phyloP scores from a whole-genome alignment of 371 early-diverging fungal species.

The Circinella umbellata region DNA sequence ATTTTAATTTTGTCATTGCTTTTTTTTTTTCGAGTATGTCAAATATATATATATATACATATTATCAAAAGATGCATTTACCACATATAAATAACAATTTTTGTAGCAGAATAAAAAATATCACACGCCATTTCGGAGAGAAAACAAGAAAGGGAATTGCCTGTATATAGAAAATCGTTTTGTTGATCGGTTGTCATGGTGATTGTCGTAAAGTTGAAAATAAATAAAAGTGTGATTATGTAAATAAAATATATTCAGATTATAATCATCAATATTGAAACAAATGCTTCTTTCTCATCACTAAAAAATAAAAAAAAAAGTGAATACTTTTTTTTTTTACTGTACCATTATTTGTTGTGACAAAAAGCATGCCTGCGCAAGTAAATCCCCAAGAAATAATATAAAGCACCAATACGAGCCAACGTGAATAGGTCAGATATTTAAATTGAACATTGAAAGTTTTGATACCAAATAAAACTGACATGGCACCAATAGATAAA shows the following conservation, averaged over 20 bases:
- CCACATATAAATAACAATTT: conserved; percentile 41
- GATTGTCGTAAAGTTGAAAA: neutral
- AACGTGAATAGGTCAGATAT: conserved; percentile 43
- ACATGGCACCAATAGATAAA: conserved; percentile 39
- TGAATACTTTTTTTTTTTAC: too few species aligned
- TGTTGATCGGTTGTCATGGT: neutral
- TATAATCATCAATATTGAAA: too few species aligned
- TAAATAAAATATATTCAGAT: too few species aligned
- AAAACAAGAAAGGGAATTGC: conserved; percentile 33
- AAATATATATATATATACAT: too few species aligned
- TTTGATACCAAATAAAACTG: conserved; percentile 51
- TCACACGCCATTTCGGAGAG: conserved; percentile 35
- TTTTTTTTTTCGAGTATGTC: too few species aligned
- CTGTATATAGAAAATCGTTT: conserved; percentile 13
- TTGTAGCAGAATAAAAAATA: conserved; percentile 37
- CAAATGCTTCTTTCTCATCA: too few species aligned
- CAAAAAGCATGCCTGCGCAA: conserved; percentile 41
- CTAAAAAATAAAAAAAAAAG: too few species aligned
- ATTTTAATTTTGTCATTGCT: too few species aligned
- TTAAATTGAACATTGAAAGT: conserved; percentile 40
- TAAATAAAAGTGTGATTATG: too few species aligned
- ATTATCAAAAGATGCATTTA: neutral
- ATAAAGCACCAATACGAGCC: conserved; percentile 45
- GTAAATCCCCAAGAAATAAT: conserved; percentile 53
- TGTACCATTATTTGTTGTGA: conserved; percentile 47